Conservation (phyloP, 371 early-diverging fungal genomes). For the Choanephora cucurbitarum region DNA sequence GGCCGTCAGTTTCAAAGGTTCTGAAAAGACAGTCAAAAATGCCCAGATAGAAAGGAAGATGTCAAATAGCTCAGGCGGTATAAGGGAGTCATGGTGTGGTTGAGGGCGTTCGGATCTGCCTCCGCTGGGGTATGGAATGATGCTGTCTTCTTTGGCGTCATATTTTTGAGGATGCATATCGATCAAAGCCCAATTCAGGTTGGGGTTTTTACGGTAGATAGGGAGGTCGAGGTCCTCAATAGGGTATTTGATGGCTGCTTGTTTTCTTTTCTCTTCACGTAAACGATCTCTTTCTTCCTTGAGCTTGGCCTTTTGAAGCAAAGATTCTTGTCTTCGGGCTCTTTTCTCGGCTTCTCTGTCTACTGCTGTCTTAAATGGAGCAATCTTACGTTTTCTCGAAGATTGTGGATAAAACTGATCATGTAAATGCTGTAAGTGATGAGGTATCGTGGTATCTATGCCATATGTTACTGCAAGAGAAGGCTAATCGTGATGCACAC, state of each 20-base stretch:
- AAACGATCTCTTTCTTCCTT: slow-evolving; percentile 45
- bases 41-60: slow-evolving; percentile 38
- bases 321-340: slow-evolving; percentile 44
- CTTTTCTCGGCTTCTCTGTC: slow-evolving; percentile 45
- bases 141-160: slow-evolving; percentile 3
- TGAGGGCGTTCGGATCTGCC: slow-evolving; percentile 40
- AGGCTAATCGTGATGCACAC: too few relatives aligned
- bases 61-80: slow-evolving; percentile 37
- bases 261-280: slow-evolving; percentile 36
- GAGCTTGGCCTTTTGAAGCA: slow-evolving; percentile 31
- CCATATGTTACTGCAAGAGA: slow-evolving; percentile 49
- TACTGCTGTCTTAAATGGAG: slow-evolving; percentile 26
- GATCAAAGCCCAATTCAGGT: slow-evolving; percentile 42
- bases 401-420: slow-evolving; percentile 36
- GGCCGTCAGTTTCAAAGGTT: slow-evolving; percentile 36
- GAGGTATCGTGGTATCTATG: slow-evolving; percentile 51
- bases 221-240: slow-evolving; percentile 64
- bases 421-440: slow-evolving; percentile 45
- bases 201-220: slow-evolving; percentile 52
- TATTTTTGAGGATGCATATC: slow-evolving; percentile 43
- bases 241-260: slow-evolving; percentile 59
- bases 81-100: slow-evolving; percentile 27
- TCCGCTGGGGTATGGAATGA: slow-evolving; percentile 47
- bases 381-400: slow-evolving; percentile 19
- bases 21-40: slow-evolving; percentile 47